phyloP scores from a whole-genome alignment of 345 rosid species.

The Gossypium stocksii region DNA sequence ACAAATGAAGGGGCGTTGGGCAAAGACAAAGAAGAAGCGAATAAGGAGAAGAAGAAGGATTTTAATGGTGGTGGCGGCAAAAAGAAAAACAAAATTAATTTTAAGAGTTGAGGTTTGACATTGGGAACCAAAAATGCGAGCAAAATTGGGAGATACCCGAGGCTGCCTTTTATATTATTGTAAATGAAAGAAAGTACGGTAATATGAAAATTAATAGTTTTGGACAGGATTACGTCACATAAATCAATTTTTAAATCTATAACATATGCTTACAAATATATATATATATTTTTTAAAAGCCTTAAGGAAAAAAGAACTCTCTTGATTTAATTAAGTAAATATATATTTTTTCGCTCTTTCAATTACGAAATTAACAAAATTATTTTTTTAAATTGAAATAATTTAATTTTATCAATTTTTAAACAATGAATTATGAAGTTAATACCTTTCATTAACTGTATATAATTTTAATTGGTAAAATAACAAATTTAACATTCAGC shows the following conservation, averaged over 20 bases:
- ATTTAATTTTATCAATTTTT: too few species aligned
- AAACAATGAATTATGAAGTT: too few species aligned
- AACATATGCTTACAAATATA: neutral
- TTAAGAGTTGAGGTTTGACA: neutral
- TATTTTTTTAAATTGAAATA: too few species aligned
- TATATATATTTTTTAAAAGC: neutral
- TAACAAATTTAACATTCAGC: too few species aligned
- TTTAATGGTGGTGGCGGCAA: conserved; percentile 13
- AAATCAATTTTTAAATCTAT: too few species aligned
- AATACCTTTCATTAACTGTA: too few species aligned
- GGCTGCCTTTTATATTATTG: neutral
- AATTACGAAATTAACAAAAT: too few species aligned
- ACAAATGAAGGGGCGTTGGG: neutral
- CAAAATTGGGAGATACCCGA: neutral
- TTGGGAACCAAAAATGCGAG: conserved; percentile 7
- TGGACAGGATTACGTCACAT: neutral
- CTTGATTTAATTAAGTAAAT: too few species aligned
- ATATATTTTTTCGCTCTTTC: too few species aligned
- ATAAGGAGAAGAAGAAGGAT: neutral
- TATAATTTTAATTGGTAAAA: too few species aligned
- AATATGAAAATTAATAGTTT: neutral
- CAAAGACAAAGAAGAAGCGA: neutral
- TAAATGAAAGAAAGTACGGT: neutral
- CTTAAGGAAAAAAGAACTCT: too few species aligned
- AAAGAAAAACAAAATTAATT: neutral